A percentile compares a stretch with the other conserved stretches of the same genome.
Conservation (phyloP, 78 protist genomes). For the Andalucia godoyi region DNA sequence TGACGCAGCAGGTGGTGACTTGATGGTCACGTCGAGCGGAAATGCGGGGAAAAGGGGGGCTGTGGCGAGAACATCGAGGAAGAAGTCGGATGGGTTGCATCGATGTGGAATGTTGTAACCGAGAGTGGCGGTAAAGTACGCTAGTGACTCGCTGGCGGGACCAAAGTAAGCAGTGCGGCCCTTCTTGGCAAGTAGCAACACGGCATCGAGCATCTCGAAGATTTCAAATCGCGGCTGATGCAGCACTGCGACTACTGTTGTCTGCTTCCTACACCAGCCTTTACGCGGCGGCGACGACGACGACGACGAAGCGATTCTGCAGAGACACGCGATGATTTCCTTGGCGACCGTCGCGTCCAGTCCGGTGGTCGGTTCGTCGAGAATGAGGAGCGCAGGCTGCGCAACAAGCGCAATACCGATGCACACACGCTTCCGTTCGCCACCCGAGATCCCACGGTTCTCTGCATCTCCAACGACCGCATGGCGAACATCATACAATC, state of each 20-base stretch:
- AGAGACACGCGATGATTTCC: constrained; percentile 12
- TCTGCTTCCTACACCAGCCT: constrained; percentile 14
- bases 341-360: constrained; percentile 39
- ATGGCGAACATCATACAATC: constrained; percentile 29
- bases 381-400: constrained; percentile 49
- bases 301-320: too few species aligned
- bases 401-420: constrained; percentile 56
- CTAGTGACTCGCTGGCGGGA: background rate
- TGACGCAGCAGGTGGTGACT: too few species aligned
- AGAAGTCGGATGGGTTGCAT: constrained; percentile 49
- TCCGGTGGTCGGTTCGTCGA: constrained; percentile 80
- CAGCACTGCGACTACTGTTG: constrained; percentile 52
- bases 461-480: constrained; percentile 55
- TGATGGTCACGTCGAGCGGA: too few species aligned
- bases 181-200: constrained; percentile 37
- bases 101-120: constrained; percentile 6
- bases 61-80: too few species aligned
- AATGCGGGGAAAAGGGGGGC: too few species aligned
- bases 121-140: constrained; percentile 10
- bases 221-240: constrained; percentile 71
- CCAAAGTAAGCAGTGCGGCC: constrained; percentile 50
- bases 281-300: too few species aligned
- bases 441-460: constrained; percentile 81
- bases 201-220: constrained; percentile 33
- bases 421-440: constrained; percentile 56